Evolutionary conservation across 495 filamentous ascomycete genomes (phyloP), one percentile per base, ranked within the genome.

Genomic region (Daldinia loculata): DNA sequence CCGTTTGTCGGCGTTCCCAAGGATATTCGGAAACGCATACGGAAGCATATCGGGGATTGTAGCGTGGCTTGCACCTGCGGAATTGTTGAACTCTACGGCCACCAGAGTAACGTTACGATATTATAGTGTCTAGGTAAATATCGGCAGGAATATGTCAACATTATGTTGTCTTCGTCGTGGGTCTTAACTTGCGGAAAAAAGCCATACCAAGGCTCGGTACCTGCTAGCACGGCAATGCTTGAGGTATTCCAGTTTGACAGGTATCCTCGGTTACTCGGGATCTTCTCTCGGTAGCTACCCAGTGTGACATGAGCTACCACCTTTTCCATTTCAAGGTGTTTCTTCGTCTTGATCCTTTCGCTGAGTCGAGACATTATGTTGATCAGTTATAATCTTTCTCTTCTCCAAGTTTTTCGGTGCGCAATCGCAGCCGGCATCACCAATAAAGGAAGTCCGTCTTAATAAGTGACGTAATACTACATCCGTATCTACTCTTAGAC

Each of bases 1-100:
- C 75, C 75, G 22, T 73, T 77, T 51, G 63, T 76, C 38, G 75
- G 75, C 36, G 56, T 76, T 26, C 70, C 62, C 9, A 76, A 76
- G 41, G 43, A 48, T 51, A 52, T 38, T 26, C 62, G 67, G 36
- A 65, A 69, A 48, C 68, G 69, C 22, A 41, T 68, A 11, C 73
- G 68, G 36, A 74, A 63, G 48, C 75, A 77, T 63, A 72, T 75
- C 34, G 75, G 70, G 7, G 73, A 74, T 43, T 77, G 73, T 24
- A 59, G 56, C 29, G 62, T 61, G 29, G 39, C 58, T 17, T 77
- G 75, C 60, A 70, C 57, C 9, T 77, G 73, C 32, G 73, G 73
- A 29, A 41, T 75, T 14, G 53, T 66, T 15, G 67, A 77, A n/a
- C 59, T 77, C 22, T 56, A 70, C 55, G 71, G 71, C 27, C 58